Conservation (phyloP, 768 basidiomycete species). For the Hemileccinum rubropunctum region DNA sequence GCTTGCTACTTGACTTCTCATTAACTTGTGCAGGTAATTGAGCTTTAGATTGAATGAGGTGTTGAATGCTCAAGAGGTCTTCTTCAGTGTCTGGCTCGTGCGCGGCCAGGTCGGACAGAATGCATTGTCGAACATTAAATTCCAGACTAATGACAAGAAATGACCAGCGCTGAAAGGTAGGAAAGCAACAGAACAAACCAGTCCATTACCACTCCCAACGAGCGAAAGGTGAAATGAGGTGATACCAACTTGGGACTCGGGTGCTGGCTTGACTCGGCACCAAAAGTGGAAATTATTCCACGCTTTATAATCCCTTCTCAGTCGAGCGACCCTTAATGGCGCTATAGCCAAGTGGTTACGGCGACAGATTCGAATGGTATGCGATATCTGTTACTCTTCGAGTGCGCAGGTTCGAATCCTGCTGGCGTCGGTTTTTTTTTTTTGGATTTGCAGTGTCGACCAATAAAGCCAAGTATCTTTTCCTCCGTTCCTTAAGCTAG, state of each 20-base stretch:
- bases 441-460: neutral
- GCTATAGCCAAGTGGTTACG: slow-evolving; percentile 79
- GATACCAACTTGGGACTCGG: too few species aligned
- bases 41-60: slow-evolving; percentile 61
- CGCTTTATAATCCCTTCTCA: neutral
- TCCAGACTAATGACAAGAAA: slow-evolving; percentile 52
- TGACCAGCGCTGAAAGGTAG: neutral
- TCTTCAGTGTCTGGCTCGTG: slow-evolving; percentile 49
- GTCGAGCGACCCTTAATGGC: slow-evolving; percentile 12
- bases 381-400: slow-evolving; percentile 37
- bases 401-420: slow-evolving; percentile 42
- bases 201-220: slow-evolving; percentile 38
- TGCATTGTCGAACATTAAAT: slow-evolving; percentile 71
- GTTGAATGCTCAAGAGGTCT: slow-evolving; percentile 46
- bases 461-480: too few species aligned
- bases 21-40: slow-evolving; percentile 36
- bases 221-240: neutral
- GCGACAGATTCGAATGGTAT: slow-evolving; percentile 62
- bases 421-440: slow-evolving; percentile 37
- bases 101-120: slow-evolving; percentile 70
- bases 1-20: slow-evolving; percentile 12
- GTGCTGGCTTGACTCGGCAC: too few species aligned
- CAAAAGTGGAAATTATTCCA: slow-evolving; percentile 4
- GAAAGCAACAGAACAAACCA: slow-evolving; percentile 36
- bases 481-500: too few species aligned